phyloP scores from a whole-genome alignment of 495 filamentous ascomycete species.

The Cryomyces minteri region DNA sequence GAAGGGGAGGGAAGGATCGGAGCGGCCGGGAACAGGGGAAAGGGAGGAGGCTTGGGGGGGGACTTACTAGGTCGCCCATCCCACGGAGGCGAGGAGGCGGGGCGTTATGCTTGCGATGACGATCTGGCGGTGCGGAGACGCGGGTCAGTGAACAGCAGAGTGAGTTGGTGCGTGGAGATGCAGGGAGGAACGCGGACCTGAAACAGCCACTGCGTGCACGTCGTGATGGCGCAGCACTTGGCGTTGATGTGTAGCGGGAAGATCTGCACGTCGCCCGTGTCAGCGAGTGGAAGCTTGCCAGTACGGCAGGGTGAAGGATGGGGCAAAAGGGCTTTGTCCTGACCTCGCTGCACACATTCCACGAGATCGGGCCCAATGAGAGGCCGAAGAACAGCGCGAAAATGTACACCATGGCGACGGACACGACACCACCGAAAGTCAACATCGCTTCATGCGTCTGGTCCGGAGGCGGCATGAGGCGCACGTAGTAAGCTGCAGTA shows the following conservation, averaged over 20 bases:
- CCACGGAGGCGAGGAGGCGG: constrained; percentile 1
- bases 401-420: constrained; percentile 3
- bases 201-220: not conserved
- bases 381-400: constrained; percentile 2
- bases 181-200: not conserved
- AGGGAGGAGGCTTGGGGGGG: too few relatives aligned
- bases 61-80: not conserved
- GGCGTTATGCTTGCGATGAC: constrained; percentile 1
- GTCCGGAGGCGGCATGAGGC: not conserved
- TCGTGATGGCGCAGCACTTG: constrained; percentile 5
- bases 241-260: constrained; percentile 2
- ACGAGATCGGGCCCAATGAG: not conserved
- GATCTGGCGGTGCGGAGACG: not conserved
- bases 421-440: not conserved
- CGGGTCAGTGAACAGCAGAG: constrained; percentile 3
- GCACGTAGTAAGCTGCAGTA: not conserved
- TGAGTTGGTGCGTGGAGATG: not conserved
- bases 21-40: not conserved
- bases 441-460: not conserved
- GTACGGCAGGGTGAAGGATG: not conserved
- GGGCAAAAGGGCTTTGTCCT: not conserved
- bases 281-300: too few relatives aligned
- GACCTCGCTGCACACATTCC: constrained; percentile 4
- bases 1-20: not conserved
- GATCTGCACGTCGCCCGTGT: not conserved